Conservation (phyloP, 1,139 yeast species). For the Meyerozyma athensensis region DNA sequence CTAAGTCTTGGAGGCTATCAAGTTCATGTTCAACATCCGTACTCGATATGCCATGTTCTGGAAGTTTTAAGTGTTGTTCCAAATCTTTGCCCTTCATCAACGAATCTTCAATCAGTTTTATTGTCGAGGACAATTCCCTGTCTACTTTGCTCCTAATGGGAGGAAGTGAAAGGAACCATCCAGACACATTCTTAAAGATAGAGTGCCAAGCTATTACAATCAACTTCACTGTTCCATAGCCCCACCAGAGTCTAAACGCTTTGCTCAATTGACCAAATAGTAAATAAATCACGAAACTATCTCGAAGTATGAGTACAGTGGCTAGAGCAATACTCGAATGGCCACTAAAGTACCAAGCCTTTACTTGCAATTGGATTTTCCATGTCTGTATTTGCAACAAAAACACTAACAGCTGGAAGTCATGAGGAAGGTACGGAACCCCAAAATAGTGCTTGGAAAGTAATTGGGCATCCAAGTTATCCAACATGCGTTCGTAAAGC, state of each 20-base stretch:
- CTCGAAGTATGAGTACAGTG: not conserved
- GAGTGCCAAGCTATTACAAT: not conserved
- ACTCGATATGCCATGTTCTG: conserved; percentile 51
- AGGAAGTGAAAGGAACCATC: conserved; percentile 40
- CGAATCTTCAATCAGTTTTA: conserved; percentile 46
- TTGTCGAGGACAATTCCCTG: conserved; percentile 48
- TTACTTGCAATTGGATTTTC: not conserved
- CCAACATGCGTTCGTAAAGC: not conserved
- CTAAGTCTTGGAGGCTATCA: conserved; percentile 42
- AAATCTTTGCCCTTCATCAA: conserved; percentile 47
- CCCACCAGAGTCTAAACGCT: conserved; percentile 2
- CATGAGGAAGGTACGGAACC: not conserved
- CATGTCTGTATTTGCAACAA: not conserved
- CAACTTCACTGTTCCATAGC: conserved; percentile 1
- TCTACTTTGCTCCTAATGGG: conserved; percentile 54
- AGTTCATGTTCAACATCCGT: conserved; percentile 43
- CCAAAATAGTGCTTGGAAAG: not conserved
- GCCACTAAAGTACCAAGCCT: not conserved
- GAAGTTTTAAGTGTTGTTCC: conserved; percentile 49
- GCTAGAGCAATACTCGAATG: not conserved
- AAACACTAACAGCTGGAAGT: conserved; percentile 1
- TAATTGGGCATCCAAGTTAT: not conserved
- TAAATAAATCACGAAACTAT: not conserved
- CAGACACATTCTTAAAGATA: conserved; percentile 25
- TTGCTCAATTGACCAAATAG: not conserved